Conservation (phyloP, 305 asterid genomes). For the Fraxinus sp. region DNA sequence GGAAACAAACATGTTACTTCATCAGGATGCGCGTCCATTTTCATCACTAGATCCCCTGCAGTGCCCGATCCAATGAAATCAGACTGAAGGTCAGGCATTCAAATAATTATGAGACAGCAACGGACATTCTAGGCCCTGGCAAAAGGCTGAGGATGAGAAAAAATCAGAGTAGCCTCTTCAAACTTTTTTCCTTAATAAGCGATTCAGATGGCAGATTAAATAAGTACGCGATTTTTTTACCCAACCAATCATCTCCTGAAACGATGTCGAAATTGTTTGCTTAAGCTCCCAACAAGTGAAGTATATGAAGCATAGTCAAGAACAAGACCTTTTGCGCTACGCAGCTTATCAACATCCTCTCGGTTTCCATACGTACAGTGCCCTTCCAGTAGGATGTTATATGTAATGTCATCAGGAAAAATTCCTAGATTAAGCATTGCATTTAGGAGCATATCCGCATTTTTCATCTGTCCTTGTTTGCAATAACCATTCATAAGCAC, state of each 20-base stretch:
- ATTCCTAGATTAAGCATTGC: constrained; percentile 80
- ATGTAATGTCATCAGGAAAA: constrained; percentile 79
- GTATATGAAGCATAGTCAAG: constrained; percentile 76
- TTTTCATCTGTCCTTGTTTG: constrained; percentile 78
- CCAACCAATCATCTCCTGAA: constrained; percentile 26
- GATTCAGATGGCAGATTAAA: not conserved
- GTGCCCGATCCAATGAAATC: not conserved
- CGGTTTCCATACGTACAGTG: constrained; percentile 49
- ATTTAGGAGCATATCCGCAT: constrained; percentile 68
- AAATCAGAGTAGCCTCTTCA: not conserved
- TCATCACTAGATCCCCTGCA: not conserved
- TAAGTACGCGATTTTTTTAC: not conserved
- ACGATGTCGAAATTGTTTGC: constrained; percentile 37
- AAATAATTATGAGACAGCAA: not conserved
- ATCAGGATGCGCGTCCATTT: not conserved
- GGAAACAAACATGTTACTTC: not conserved
- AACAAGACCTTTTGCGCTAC: constrained; percentile 72
- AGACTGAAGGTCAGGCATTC: not conserved
- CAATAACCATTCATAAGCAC: constrained; percentile 77
- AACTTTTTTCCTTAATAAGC: not conserved
- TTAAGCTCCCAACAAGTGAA: constrained; percentile 51
- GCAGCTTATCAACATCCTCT: constrained; percentile 48
- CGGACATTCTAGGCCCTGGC: not conserved
- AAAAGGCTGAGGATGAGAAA: not conserved
- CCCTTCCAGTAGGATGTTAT: constrained; percentile 73